phyloP scores from a whole-genome alignment of 1,139 yeast genomes.

The Yamadazyma siamensis region DNA sequence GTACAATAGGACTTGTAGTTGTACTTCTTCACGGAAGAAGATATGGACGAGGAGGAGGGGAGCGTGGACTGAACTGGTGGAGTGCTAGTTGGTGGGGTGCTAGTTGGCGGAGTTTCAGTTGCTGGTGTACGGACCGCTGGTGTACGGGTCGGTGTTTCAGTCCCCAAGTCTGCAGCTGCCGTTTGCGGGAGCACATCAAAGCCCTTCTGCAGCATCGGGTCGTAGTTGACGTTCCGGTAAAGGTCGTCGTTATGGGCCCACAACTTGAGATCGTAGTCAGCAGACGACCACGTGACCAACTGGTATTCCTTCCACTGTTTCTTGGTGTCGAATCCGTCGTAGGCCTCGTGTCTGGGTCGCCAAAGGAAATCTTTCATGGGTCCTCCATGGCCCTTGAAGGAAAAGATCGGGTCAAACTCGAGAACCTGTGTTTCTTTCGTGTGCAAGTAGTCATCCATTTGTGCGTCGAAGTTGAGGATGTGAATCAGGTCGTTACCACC shows the following conservation, averaged over 20 bases:
- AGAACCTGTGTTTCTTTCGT: conserved; percentile 28
- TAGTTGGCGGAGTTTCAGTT: no score
- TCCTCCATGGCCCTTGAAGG: conserved; percentile 78
- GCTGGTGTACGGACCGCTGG: no score
- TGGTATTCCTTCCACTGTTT: conserved; percentile 78
- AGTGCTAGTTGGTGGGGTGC: no score
- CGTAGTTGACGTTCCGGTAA: conserved; percentile 57
- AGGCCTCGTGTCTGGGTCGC: conserved; percentile 55
- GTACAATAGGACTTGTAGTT: conserved; percentile 34
- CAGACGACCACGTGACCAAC: conserved; percentile 86
- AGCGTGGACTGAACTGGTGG: no score
- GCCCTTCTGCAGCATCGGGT: conserved; percentile 34
- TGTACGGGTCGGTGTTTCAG: no score
- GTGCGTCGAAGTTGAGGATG: conserved; percentile 54
- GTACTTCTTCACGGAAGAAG: conserved; percentile 10
- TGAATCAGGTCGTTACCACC: conserved; percentile 81
- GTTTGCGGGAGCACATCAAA: conserved; percentile 20
- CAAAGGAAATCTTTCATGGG: conserved; percentile 86
- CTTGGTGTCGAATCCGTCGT: conserved; percentile 34
- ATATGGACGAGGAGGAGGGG: no score
- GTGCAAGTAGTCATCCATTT: conserved; percentile 35
- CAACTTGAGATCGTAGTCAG: conserved; percentile 73
- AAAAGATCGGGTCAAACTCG: conserved; percentile 45
- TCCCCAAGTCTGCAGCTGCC: no score
- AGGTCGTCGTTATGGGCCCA: conserved; percentile 72